Conservation (phyloP, 768 basidiomycete species). For the Strobilomyces dryophilus region DNA sequence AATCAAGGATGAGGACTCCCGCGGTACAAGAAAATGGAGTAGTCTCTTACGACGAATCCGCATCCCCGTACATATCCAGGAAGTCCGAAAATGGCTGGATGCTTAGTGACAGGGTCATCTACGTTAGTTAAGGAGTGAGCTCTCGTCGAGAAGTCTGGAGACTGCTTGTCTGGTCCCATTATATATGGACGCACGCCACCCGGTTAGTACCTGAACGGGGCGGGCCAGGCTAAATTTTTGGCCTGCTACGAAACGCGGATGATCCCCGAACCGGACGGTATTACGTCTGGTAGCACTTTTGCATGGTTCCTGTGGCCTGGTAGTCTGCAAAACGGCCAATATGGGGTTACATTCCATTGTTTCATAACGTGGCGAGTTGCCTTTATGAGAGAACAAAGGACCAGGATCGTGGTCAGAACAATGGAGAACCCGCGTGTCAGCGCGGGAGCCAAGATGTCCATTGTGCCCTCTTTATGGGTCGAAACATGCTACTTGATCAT, state of each 20-base stretch:
- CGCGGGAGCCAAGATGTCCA: slow-evolving; percentile 6
- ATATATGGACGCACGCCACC: slow-evolving; percentile 26
- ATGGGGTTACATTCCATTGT: slow-evolving; percentile 20
- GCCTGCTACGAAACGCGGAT: too few relatives aligned
- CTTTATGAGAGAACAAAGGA: slow-evolving; percentile 29
- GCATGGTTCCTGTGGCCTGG: neutral
- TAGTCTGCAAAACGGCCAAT: neutral
- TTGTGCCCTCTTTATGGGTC: slow-evolving; percentile 12
- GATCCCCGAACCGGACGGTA: slow-evolving; percentile 2
- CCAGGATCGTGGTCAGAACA: slow-evolving; percentile 22
- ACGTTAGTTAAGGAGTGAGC: slow-evolving; percentile 14
- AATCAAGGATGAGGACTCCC: slow-evolving; percentile 7
- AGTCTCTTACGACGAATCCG: slow-evolving; percentile 55
- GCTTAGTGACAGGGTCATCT: slow-evolving; percentile 64
- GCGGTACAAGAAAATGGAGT: slow-evolving; percentile 1
- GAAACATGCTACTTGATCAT: neutral
- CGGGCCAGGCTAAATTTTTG: slow-evolving; percentile 13
- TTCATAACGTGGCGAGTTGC: slow-evolving; percentile 19
- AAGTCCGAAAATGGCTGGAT: slow-evolving; percentile 55
- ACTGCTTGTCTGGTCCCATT: slow-evolving; percentile 15
- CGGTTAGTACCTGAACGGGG: slow-evolving; percentile 24
- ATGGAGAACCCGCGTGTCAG: slow-evolving; percentile 26
- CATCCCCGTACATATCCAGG: slow-evolving; percentile 68
- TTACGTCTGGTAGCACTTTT: neutral
- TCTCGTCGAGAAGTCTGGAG: slow-evolving; percentile 11